Base-by-base conservation (phyloP, 1,139 yeast genomes). In the Insectozyma bohioensis region DNA sequence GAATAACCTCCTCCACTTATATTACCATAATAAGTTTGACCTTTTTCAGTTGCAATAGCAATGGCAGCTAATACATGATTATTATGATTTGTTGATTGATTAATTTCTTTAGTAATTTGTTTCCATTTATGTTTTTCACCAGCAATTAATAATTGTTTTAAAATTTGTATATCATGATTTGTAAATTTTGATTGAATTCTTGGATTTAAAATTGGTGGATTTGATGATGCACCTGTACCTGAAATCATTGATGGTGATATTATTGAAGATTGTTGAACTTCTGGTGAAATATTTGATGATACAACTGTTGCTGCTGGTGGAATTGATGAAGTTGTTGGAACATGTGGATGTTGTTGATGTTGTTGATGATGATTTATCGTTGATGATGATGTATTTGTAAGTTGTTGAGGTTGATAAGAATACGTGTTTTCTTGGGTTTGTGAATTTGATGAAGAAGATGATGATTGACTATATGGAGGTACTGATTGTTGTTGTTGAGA, bases 81-180 rank as follows among this genome's bases (percentile, higher is more conserved):
- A 12, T 38, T 40, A 25, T 45, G 42, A 26, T 40, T 37, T 7
- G 40, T 31, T 7, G 41, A 35, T 32, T 41, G 41, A 43, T 67
- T 67, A 33, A 67, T 64, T 36, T 66, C 72, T 44, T 63, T 66
- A 28, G 74, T 67, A 41, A 67, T 63, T 44, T 64, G 71, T 45
- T 67, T 67, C 74, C 74, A 67, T 45, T 67, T 67, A 48, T 63
- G 61, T 40, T 67, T 67, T 38, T 67, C 74, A 5, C 72, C 73
- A 1, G 67, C 58, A 15, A 55, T 53, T 32, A 67, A 51, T 27
- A 67, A 52, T 42, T 64, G 72, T 36, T 58, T 58, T 37, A 67
- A 54, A 20, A 66, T 56, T 39, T 58, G 67, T 24, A 66, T 52
- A 38, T 67, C 73, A 33, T 61, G 67, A 11, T 59, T 54, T 4